These are phyloP conservation scores for Aspergillus nomiae DNA, from an alignment of 2,329 filamentous ascomycete genomes.

Conservation along the genomic window DNA sequence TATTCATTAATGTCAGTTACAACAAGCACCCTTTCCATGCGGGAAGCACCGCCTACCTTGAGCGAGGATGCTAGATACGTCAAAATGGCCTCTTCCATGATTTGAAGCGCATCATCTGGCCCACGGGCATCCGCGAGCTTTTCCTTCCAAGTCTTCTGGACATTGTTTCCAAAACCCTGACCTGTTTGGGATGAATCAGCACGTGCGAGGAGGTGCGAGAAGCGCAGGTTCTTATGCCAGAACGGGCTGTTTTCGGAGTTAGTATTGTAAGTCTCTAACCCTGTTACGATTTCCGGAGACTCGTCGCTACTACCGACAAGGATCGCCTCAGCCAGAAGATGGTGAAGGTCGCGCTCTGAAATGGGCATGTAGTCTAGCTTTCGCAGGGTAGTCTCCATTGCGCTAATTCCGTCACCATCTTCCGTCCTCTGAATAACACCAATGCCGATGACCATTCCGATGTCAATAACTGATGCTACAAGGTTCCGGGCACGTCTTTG, in stretches of 20 bases:
- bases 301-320: conserved; percentile 12
- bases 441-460: conserved; percentile 32
- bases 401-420: conserved; percentile 18
- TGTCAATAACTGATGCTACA: conserved; percentile 18
- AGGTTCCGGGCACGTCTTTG: conserved; percentile 26
- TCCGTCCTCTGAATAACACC: conserved; percentile 15
- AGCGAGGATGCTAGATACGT: conserved; percentile 4
- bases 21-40: no score
- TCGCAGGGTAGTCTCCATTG: conserved; percentile 19
- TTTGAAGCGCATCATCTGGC: conserved; percentile 9
- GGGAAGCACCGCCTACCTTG: neutral
- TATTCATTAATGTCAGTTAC: neutral
- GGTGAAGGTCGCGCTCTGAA: conserved; percentile 33
- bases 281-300: conserved; percentile 7
- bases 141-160: conserved; percentile 9
- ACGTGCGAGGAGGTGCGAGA: conserved; percentile 5
- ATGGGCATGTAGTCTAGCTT: conserved; percentile 20
- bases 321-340: conserved; percentile 34
- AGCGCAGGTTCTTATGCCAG: conserved; percentile 10
- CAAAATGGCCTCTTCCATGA: conserved; percentile 9
- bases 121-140: conserved; percentile 9
- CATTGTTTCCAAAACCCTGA: conserved; percentile 16
- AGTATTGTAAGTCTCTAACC: conserved; percentile 6
- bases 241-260: conserved; percentile 4
- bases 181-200: conserved; percentile 15